phyloP scores from a whole-genome alignment of 371 early-diverging fungal genomes.

The Apophysomyces variabilis region DNA sequence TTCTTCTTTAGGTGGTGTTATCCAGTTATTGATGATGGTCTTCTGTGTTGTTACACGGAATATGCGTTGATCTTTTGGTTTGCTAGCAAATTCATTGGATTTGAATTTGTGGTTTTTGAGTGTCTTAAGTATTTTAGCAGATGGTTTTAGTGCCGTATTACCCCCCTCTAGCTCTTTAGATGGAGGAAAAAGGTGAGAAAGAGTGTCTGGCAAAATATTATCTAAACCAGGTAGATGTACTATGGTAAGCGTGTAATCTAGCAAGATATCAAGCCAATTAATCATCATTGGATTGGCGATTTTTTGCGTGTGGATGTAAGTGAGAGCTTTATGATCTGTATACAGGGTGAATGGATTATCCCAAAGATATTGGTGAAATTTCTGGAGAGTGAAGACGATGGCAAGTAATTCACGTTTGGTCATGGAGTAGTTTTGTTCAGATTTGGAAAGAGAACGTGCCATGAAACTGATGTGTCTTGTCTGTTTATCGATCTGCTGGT shows the following conservation, averaged over 20 bases:
- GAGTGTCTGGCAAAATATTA: conserved; percentile 15
- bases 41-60: not conserved
- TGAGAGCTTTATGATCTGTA: conserved; percentile 15
- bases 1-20: not conserved
- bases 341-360: no score
- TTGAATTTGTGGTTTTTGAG: not conserved
- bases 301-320: conserved; percentile 29
- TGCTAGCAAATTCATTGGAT: not conserved
- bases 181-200: not conserved
- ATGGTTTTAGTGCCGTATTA: not conserved
- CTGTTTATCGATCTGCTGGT: no score
- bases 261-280: conserved; percentile 30
- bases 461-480: no score
- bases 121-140: not conserved
- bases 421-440: no score
- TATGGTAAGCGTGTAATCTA: conserved; percentile 26
- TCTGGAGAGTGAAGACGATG: no score
- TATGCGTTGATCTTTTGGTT: not conserved
- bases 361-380: no score
- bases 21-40: not conserved
- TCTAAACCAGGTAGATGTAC: conserved; percentile 25
- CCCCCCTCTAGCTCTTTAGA: not conserved
- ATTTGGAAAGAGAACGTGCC: no score
- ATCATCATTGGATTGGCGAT: conserved; percentile 30
- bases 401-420: no score